A percentile compares a stretch with the other conserved stretches of the same genome.
phyloP scores from a whole-genome alignment of 768 basidiomycete species.

The Collybiopsis confluens region DNA sequence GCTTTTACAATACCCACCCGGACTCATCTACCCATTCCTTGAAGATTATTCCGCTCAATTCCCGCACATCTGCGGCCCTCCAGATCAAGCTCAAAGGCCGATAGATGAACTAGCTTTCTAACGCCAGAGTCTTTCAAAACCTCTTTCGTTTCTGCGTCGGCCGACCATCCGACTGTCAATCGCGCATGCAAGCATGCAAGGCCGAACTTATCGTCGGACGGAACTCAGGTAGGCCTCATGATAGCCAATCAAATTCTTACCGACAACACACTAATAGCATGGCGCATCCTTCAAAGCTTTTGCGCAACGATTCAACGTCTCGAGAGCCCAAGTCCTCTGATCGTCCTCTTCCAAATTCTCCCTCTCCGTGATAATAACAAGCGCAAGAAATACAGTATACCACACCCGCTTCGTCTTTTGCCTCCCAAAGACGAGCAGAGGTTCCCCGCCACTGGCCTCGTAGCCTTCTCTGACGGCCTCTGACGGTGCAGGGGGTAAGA shows the following conservation, averaged over 20 bases:
- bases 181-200: no score
- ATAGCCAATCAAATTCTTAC: no score
- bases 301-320: conserved; percentile 34
- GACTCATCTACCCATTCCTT: no score
- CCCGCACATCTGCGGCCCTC: no score
- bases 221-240: no score
- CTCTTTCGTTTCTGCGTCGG: no score
- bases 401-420: conserved; percentile 75
- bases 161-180: no score
- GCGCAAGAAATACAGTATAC: conserved; percentile 67
- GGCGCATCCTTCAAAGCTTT: conserved; percentile 38
- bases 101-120: no score
- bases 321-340: conserved; percentile 37
- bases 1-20: neutral
- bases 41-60: no score
- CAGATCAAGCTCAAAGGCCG: no score
- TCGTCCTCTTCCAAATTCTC: conserved; percentile 13
- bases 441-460: conserved; percentile 39
- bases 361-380: conserved; percentile 45
- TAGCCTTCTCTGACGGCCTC: conserved; percentile 61
- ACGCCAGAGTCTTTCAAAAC: no score
- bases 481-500: conserved; percentile 36
- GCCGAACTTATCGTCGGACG: no score
- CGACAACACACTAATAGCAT: neutral
- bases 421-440: conserved; percentile 51